Conservation (phyloP, 116 monocot species). For the Papilionanthe hybrid region DNA sequence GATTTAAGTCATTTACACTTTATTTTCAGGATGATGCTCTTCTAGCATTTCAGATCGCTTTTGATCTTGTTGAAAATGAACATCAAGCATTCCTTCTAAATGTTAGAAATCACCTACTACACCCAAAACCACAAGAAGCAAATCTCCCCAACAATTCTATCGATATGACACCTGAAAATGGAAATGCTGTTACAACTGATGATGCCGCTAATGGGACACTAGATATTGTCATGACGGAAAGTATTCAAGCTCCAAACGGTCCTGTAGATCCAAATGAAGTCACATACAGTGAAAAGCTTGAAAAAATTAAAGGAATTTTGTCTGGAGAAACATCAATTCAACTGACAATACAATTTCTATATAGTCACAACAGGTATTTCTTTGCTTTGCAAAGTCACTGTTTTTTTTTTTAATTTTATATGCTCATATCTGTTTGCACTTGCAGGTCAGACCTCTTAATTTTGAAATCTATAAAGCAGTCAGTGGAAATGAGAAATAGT, state of each 20-base stretch:
- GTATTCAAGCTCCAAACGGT: constrained; percentile 32
- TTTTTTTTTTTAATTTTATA: background rate
- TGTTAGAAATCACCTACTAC: constrained; percentile 55
- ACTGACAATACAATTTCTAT: constrained; percentile 88
- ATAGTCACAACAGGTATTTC: constrained; percentile 82
- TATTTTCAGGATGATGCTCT: constrained; percentile 83
- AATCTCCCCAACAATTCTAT: constrained; percentile 18
- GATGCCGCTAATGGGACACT: constrained; percentile 21
- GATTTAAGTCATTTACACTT: constrained; percentile 6
- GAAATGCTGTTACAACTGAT: constrained; percentile 13
- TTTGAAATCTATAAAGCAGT: constrained; percentile 95
- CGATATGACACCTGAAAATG: constrained; percentile 28
- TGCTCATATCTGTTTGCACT: background rate
- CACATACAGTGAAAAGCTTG: constrained; percentile 49
- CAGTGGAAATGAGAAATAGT: constrained; percentile 98
- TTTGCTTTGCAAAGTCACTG: background rate
- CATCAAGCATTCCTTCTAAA: constrained; percentile 84
- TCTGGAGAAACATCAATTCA: constrained; percentile 90
- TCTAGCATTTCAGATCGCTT: constrained; percentile 88
- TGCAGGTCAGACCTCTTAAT: constrained; percentile 90
- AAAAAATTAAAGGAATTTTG: constrained; percentile 81
- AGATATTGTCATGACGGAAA: constrained; percentile 46
- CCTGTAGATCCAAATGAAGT: constrained; percentile 48
- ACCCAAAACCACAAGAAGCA: constrained; percentile 18
- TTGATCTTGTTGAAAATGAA: constrained; percentile 97